Percentiles rank a stretch among this genome's conserved stretches.
Conservation (phyloP, 495 filamentous ascomycete genomes). For the Penicillium flavigenum region DNA sequence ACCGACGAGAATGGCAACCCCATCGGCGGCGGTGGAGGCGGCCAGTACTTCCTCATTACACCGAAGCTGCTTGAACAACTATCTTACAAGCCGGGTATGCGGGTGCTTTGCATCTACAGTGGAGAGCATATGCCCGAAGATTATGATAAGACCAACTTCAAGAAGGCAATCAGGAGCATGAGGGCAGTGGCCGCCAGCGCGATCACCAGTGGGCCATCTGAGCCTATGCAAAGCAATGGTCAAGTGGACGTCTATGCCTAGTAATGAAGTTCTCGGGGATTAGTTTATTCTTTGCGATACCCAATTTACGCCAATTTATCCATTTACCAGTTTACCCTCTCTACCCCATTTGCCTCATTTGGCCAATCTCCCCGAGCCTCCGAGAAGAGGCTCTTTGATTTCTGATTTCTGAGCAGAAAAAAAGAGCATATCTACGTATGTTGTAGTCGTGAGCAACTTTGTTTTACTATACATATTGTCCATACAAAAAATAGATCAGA, state of each 20-base stretch:
- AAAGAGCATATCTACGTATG: neutral
- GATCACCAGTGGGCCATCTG: slow-evolving; percentile 16
- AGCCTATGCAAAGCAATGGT: slow-evolving; percentile 17
- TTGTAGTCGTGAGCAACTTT: neutral
- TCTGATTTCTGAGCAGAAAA: neutral
- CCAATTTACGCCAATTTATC: neutral
- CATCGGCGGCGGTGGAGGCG: slow-evolving; percentile 38
- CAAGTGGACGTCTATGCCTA: slow-evolving; percentile 31
- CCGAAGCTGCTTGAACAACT: slow-evolving; percentile 92
- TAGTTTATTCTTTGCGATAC: slow-evolving; percentile 12
- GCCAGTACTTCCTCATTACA: slow-evolving; percentile 92
- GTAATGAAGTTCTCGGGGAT: slow-evolving; percentile 20
- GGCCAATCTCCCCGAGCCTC: neutral
- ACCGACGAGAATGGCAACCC: slow-evolving; percentile 22
- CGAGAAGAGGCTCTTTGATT: neutral
- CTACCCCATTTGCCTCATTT: neutral
- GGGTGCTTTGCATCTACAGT: slow-evolving; percentile 87
- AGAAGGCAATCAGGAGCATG: slow-evolving; percentile 34
- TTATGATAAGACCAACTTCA: slow-evolving; percentile 35
- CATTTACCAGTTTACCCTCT: neutral
- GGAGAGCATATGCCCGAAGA: slow-evolving; percentile 82
- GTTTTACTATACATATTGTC: no score
- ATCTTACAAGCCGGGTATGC: slow-evolving; percentile 85
- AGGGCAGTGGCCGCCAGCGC: slow-evolving; percentile 20
- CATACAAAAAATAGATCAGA: neutral